Evolutionary conservation across 352 stramenopile species (phyloP), one percentile per base, ranked within the genome.

Genomic region (Globisporangium acanthophoron): DNA sequence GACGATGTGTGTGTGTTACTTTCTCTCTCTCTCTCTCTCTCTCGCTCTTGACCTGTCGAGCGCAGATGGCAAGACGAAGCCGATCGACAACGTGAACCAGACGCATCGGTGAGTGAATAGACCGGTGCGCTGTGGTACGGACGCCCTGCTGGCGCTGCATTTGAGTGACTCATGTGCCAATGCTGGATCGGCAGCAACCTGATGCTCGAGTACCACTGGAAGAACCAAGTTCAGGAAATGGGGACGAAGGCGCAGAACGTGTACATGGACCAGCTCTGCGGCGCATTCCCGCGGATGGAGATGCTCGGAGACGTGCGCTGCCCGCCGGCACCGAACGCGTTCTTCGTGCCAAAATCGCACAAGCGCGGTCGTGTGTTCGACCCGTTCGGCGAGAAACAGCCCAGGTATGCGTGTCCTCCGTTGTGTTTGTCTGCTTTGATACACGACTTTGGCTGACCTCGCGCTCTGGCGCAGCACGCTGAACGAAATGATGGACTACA

Each of bases 131-230:
- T 27, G 24, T 7, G 31, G 6, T 39, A 12, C 6, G 5, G 21
- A 15, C 46, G 12, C 9, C 3, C 12, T 37, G 24, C 5, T n/a
- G 33, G 18, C 20, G 18, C 7, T 53, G 44, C 9, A 31, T 12
- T 55, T 3, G 21, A 47, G 7, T 53, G 51, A 18, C 12, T 13
- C 13, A 4, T 43, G 3, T 18, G 37, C 3, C 37, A 16, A 7
- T 12, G 35, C 9, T 41, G 35, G 11, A 41, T 41, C 54, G 27
- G 1, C 31, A 82, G 76, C 52, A 94, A 94, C 62, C 74, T 94
- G 55, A 88, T 92, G 80, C 77, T 94, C 21, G 85, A 94, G 76
- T 94, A 92, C 49, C 82, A 94, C 60, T 94, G 85, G 85, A 94
- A 94, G 62, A 91, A 88, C 62, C 82, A 91, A 49, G 85, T 94